Percentiles rank a stretch among this genome's conserved stretches.
phyloP scores from a whole-genome alignment of 2,329 filamentous ascomycete genomes.

The Dactylonectria macrodidyma region DNA sequence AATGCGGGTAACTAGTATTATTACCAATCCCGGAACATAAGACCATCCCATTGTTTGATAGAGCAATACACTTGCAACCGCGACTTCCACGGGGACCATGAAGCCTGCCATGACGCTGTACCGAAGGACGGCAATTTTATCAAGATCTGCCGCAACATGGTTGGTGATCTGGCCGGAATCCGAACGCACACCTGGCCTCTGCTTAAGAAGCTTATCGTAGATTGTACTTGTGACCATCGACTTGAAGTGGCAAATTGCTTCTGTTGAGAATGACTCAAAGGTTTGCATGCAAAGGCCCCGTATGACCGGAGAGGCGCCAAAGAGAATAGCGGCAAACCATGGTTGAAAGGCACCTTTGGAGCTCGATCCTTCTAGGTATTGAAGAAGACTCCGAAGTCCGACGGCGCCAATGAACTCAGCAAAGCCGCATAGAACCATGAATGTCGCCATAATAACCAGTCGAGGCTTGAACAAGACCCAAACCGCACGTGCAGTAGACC shows the following conservation, averaged over 20 bases:
- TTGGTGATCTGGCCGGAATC: slow-evolving; percentile 16
- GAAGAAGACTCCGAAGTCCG: slow-evolving; percentile 16
- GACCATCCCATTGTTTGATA: slow-evolving; percentile 26
- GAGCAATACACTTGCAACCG: slow-evolving; percentile 13
- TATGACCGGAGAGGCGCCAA: slow-evolving; percentile 18
- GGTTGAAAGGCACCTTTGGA: background rate
- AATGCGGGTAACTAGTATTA: slow-evolving; percentile 2
- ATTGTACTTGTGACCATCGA: slow-evolving; percentile 6
- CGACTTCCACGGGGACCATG: slow-evolving; percentile 23
- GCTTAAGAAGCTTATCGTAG: background rate
- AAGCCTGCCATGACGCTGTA: slow-evolving; percentile 24
- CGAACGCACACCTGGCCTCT: background rate
- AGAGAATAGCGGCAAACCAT: slow-evolving; percentile 18
- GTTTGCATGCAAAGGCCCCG: slow-evolving; percentile 25
- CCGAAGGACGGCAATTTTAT: slow-evolving; percentile 16
- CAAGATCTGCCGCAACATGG: slow-evolving; percentile 17
- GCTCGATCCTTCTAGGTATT: background rate
- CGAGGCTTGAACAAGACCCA: slow-evolving; percentile 7
- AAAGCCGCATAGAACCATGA: slow-evolving; percentile 18
- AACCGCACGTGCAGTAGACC: slow-evolving; percentile 2
- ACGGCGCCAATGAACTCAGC: slow-evolving; percentile 20
- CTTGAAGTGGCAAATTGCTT: slow-evolving; percentile 23
- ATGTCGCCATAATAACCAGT: slow-evolving; percentile 7
- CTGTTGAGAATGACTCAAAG: slow-evolving; percentile 22
- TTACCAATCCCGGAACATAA: slow-evolving; percentile 13